Percentiles rank a stretch among this genome's conserved stretches.
phyloP scores from a whole-genome alignment of 495 filamentous ascomycete species.

The Usnea hakonensis region DNA sequence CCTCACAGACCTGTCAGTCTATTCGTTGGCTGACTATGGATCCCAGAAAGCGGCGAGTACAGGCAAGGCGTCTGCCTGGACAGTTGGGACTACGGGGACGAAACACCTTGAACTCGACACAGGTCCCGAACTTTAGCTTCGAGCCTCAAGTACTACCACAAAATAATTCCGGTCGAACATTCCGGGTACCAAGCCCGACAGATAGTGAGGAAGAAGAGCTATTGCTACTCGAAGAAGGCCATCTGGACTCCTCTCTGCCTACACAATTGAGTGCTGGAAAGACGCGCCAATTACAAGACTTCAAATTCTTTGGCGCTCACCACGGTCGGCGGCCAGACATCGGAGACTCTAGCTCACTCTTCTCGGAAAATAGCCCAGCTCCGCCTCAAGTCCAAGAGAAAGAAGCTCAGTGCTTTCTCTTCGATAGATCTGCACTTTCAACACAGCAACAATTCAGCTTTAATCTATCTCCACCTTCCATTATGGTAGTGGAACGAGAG shows the following conservation, averaged over 20 bases:
- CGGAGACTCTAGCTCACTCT: constrained; percentile 31
- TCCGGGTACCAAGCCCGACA: constrained; percentile 12
- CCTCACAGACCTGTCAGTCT: background rate
- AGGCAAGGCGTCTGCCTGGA: background rate
- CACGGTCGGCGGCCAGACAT: constrained; percentile 18
- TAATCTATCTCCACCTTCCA: constrained; percentile 1
- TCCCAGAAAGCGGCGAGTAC: background rate
- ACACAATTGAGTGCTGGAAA: background rate
- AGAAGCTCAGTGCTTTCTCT: background rate
- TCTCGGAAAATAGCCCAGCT: constrained; percentile 20
- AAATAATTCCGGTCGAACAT: background rate
- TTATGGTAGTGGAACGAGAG: constrained; percentile 25
- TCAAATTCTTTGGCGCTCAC: background rate
- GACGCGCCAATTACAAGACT: constrained; percentile 13
- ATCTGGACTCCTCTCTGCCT: background rate
- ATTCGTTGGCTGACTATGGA: background rate
- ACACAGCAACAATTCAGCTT: background rate
- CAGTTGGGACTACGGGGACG: background rate
- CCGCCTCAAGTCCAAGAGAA: background rate
- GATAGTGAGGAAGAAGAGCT: constrained; percentile 17
- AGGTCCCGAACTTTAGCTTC: constrained; percentile 2
- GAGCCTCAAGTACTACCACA: background rate
- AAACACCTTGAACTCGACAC: constrained; percentile 2
- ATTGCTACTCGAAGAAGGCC: background rate
- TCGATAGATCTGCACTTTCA: background rate